A percentile compares a stretch with the other conserved stretches of the same genome.
Conservation (phyloP, 257 asterid species). For the Orobanche coerulescens region DNA sequence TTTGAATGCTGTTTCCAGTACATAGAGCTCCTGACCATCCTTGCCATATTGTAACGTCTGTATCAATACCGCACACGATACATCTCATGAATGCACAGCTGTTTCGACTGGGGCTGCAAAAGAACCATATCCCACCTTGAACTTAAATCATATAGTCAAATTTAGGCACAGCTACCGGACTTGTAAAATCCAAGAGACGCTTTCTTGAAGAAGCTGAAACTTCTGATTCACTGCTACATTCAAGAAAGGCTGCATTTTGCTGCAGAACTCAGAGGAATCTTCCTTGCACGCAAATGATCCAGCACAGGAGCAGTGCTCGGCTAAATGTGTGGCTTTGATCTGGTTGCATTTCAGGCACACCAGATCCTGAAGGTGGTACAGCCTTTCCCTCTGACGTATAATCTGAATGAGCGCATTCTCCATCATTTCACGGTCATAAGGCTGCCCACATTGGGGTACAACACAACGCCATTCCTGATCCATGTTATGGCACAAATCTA, state of each 20-base stretch:
- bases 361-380: conserved; percentile 85
- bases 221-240: conserved; percentile 63
- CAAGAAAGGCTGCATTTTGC: conserved; percentile 59
- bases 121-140: too few species aligned
- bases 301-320: conserved; percentile 76
- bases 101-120: too few species aligned
- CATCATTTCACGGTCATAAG: conserved; percentile 72
- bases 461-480: conserved; percentile 78
- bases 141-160: too few species aligned
- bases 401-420: conserved; percentile 82
- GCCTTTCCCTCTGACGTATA: conserved; percentile 75
- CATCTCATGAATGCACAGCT: too few species aligned
- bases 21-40: too few species aligned
- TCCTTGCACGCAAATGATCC: conserved; percentile 88
- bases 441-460: conserved; percentile 80
- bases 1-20: too few species aligned
- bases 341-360: conserved; percentile 84
- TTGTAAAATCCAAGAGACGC: conserved; percentile 70
- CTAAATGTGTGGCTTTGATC: conserved; percentile 77
- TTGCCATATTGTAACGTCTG: too few species aligned
- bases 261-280: conserved; percentile 43
- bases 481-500: conserved; percentile 64
- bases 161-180: conserved; percentile 26
- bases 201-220: conserved; percentile 69
- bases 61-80: too few species aligned